Percentiles rank a stretch among this genome's conserved stretches.
phyloP scores from a whole-genome alignment of 805 yeast genomes.

The Lipomyces japonicus region DNA sequence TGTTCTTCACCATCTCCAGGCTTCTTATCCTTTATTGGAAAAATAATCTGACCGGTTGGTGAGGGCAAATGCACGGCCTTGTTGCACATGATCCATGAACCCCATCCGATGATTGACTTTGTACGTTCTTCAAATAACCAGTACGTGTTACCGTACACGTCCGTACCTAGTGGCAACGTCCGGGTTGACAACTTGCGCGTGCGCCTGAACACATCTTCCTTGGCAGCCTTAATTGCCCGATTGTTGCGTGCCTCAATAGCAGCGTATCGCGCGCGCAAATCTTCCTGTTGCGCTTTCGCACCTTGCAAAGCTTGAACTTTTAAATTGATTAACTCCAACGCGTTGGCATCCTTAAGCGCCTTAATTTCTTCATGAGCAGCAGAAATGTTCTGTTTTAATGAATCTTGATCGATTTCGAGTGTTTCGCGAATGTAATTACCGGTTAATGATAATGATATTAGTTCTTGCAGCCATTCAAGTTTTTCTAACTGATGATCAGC shows the following conservation, averaged over 20 bases:
- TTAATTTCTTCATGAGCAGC: conserved; percentile 34
- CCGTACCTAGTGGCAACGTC: conserved; percentile 37
- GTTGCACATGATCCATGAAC: conserved; percentile 36
- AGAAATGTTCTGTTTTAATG: conserved; percentile 30
- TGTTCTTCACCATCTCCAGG: background rate
- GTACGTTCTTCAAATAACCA: conserved; percentile 40
- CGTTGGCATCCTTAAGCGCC: conserved; percentile 29
- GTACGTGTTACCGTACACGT: conserved; percentile 37
- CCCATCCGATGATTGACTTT: conserved; percentile 35
- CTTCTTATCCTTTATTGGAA: conserved; percentile 13
- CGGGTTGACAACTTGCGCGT: conserved; percentile 35
- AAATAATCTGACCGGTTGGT: conserved; percentile 23
- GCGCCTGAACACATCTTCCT: conserved; percentile 33
- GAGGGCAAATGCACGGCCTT: conserved; percentile 22
- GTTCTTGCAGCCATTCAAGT: conserved; percentile 32
- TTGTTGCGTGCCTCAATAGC: conserved; percentile 31
- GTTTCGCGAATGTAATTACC: conserved; percentile 39
- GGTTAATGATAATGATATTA: conserved; percentile 34
- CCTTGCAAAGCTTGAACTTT: conserved; percentile 30
- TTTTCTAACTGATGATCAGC: conserved; percentile 31
- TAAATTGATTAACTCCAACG: conserved; percentile 27
- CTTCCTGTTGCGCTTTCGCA: conserved; percentile 25
- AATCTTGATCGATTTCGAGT: conserved; percentile 36
- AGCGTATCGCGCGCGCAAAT: conserved; percentile 33
- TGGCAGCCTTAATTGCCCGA: conserved; percentile 31